Base-by-base conservation (phyloP, 2,329 filamentous ascomycete species). In the Dothistroma pini region DNA sequence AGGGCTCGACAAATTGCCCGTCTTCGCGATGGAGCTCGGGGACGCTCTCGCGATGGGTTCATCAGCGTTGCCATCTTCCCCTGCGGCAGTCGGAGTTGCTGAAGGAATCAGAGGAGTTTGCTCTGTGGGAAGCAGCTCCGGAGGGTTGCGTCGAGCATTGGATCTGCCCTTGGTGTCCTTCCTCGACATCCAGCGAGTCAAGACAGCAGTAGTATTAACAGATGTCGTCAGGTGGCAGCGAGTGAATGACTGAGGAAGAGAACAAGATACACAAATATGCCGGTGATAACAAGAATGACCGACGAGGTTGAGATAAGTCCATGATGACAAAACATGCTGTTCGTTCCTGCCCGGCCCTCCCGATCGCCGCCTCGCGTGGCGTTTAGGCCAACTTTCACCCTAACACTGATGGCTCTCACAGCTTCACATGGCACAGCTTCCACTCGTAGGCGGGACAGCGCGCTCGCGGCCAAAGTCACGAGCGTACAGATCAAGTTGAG, bases 31-130 rank as follows among this genome's bases (percentile, higher is more conserved):
- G 35, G 6, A 25, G 32, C 14, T 55, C 34, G 34, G 34, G 14
- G 34, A 11, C 3, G 34, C 14, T 7, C 34, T 4, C 14, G 34
- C 34, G 14, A 11, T 2, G 34, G 3, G 10, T 2, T 38, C 34
- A 7, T 22, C 34, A 22, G 34, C 19, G 19, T 55, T 38, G 19
- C 1, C 51, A 12, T 12, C 44, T 11, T 44, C 25, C 16, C 48
- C 48, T 7, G 25, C 31, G 14, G 22, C 19, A 14, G 48, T 10
- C 2, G 48, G 48, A 35, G 21, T 14, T 16, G 56, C 12, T 44
- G 54, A 48, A 22, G 57, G 38, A 12, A 59, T 12, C 38, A 59
- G 29, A n/a, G 57, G 50, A 31, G 51, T 59, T 29, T 31, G 34
- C 25, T 59, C 57, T 34, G 50, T 55, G 6, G 47, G 56, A 38